A percentile compares a stretch with the other conserved stretches of the same genome.
Evolutionary conservation across 345 rosid genomes (phyloP).

Genomic region (Aurinia saxatilis): DNA sequence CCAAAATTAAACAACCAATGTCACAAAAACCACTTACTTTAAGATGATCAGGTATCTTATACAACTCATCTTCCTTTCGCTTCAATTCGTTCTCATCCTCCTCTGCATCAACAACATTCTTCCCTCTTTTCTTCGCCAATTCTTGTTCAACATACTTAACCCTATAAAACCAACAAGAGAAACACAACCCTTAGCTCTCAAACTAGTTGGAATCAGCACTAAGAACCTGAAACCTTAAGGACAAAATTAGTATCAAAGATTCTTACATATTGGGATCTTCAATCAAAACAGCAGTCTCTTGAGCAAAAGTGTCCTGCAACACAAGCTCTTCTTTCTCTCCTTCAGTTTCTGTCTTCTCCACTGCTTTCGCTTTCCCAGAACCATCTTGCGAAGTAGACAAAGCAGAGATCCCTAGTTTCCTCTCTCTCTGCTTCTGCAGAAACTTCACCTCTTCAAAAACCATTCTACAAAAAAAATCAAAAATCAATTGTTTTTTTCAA

Average conservation of each 20-base stretch:
- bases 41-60: slow-evolving; percentile 92
- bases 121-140: slow-evolving; percentile 82
- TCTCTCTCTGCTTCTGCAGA: slow-evolving; percentile 89
- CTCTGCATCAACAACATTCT: slow-evolving; percentile 35
- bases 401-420: slow-evolving; percentile 73
- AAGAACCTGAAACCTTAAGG: neutral
- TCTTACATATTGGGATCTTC: slow-evolving; percentile 92
- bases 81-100: slow-evolving; percentile 67
- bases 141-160: slow-evolving; percentile 84
- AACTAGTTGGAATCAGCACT: neutral
- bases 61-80: slow-evolving; percentile 81
- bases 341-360: slow-evolving; percentile 63
- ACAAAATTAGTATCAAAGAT: neutral
- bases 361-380: slow-evolving; percentile 29
- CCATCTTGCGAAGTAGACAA: slow-evolving; percentile 36
- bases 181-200: neutral
- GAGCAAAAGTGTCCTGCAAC: slow-evolving; percentile 95
- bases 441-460: slow-evolving; percentile 92
- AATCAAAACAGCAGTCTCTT: slow-evolving; percentile 89
- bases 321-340: slow-evolving; percentile 97
- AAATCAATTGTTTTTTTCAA: neutral
- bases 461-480: slow-evolving; percentile 26
- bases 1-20: neutral
- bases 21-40: slow-evolving; percentile 39
- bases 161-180: slow-evolving; percentile 31